These are phyloP conservation scores for Mortierella sp. DNA, from an alignment of 371 early-diverging fungal genomes.

Conservation along the genomic window DNA sequence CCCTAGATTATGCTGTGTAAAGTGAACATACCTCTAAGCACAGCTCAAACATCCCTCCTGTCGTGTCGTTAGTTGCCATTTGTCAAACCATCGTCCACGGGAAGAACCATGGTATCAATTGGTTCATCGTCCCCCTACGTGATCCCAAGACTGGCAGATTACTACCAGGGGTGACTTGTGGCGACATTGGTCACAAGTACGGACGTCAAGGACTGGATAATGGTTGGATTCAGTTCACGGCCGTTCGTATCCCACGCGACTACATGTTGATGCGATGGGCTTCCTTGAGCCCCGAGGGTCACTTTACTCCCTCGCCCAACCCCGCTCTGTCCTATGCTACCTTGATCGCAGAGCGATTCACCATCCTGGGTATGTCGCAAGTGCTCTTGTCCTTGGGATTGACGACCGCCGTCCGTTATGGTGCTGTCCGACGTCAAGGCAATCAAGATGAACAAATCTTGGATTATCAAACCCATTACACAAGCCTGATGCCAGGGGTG, in stretches of 20 bases:
- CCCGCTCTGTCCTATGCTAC: conserved; percentile 70
- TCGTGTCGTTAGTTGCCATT: conserved; percentile 55
- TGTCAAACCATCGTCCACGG: conserved; percentile 72
- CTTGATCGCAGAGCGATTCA: conserved; percentile 72
- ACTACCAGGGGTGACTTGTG: conserved; percentile 72
- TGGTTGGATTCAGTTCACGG: conserved; percentile 92
- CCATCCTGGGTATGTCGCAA: conserved; percentile 53
- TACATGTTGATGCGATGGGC: conserved; percentile 81
- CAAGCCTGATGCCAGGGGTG: conserved; percentile 64
- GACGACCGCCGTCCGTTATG: conserved; percentile 73
- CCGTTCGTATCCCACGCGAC: conserved; percentile 84
- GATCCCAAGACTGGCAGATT: conserved; percentile 74
- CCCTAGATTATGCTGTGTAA: not conserved
- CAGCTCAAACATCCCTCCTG: not conserved
- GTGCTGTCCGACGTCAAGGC: conserved; percentile 73
- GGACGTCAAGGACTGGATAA: conserved; percentile 90
- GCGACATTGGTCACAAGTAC: conserved; percentile 85
- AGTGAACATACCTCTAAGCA: not conserved
- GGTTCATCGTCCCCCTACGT: conserved; percentile 90
- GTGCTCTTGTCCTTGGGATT: conserved; percentile 59
- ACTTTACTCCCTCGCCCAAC: conserved; percentile 63
- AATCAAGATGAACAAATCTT: conserved; percentile 71
- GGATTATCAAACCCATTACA: conserved; percentile 73
- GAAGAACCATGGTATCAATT: conserved; percentile 77
- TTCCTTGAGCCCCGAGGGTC: conserved; percentile 66